A percentile compares a stretch with the other conserved stretches of the same genome.
Conservation (phyloP, 768 basidiomycete genomes). For the Trametopsis cervina region DNA sequence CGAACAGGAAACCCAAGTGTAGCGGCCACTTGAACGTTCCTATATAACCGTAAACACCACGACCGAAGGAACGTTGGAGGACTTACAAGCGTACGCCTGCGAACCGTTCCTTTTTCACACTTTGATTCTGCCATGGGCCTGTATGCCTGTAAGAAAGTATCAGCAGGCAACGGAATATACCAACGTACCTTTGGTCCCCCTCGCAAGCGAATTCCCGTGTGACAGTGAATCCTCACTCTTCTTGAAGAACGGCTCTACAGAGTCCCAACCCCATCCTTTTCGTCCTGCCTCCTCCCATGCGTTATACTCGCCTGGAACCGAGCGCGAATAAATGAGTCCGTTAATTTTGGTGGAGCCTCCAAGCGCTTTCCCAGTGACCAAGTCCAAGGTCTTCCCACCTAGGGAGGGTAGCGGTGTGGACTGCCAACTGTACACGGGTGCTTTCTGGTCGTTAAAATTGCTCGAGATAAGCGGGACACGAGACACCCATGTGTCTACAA, state of each 20-base stretch:
- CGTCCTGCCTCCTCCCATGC: conserved; percentile 20
- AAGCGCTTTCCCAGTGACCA: conserved; percentile 23
- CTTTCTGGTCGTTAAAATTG: conserved; percentile 1
- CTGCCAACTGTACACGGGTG: conserved; percentile 11
- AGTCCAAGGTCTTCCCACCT: conserved; percentile 10
- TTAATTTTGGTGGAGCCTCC: conserved; percentile 27
- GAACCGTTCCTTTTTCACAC: neutral
- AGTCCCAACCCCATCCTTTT: conserved; percentile 5
- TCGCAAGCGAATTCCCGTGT: no score
- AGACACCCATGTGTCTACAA: conserved; percentile 23
- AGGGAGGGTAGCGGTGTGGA: neutral
- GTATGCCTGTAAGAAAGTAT: neutral
- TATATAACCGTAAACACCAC: no score
- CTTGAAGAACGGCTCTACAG: neutral
- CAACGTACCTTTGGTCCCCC: neutral
- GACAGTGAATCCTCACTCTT: neutral
- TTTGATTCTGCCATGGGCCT: neutral
- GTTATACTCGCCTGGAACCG: conserved; percentile 24
- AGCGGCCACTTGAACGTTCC: no score
- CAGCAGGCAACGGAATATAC: neutral
- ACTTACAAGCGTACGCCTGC: neutral
- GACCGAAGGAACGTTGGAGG: neutral
- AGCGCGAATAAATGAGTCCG: conserved; percentile 23
- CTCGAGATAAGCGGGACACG: conserved; percentile 26
- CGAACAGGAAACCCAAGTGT: no score